A percentile compares a stretch with the other conserved stretches of the same genome.
These are phyloP conservation scores for Colletotrichum lentis DNA, from an alignment of 2,329 filamentous ascomycete species.

Conservation along the genomic window DNA sequence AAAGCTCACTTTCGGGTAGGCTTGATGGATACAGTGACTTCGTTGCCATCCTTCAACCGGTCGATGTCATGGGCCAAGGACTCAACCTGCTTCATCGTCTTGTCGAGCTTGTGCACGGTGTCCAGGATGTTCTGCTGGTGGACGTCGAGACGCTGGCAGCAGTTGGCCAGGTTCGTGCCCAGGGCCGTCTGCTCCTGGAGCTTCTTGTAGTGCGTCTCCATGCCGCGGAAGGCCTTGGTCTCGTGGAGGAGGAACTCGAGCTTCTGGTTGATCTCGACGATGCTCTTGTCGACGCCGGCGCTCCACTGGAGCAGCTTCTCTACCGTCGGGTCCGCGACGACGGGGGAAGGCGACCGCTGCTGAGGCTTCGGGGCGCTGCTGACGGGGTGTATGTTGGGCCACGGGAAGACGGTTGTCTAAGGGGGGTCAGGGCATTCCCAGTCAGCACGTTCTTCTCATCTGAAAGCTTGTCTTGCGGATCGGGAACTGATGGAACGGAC, in stretches of 20 bases:
- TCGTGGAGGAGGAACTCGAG: constrained; percentile 17
- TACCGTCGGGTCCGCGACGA: not conserved
- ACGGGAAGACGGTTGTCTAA: not conserved
- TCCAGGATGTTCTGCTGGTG: constrained; percentile 7
- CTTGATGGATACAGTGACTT: constrained; percentile 27
- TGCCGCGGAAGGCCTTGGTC: constrained; percentile 13
- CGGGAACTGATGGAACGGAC: not conserved
- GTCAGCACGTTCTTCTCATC: not conserved
- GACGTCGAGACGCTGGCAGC: constrained; percentile 17
- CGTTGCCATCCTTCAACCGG: constrained; percentile 1
- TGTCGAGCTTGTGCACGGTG: constrained; percentile 3
- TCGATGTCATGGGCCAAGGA: constrained; percentile 7
- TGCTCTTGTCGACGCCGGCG: not conserved
- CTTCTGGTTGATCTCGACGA: constrained; percentile 16
- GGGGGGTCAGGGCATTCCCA: too few species aligned
- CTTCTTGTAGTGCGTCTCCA: constrained; percentile 17
- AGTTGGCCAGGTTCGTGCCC: constrained; percentile 20
- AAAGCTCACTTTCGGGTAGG: not conserved
- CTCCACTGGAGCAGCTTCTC: constrained; percentile 18
- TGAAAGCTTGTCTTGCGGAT: not conserved
- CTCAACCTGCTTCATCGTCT: constrained; percentile 6
- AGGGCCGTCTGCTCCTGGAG: constrained; percentile 5
- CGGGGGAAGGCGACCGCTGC: not conserved
- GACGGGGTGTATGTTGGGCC: not conserved
- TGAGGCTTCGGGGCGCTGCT: not conserved